Base-by-base conservation (phyloP, 164 flowering plant species). In the Tetrastigma voinierianum region DNA sequence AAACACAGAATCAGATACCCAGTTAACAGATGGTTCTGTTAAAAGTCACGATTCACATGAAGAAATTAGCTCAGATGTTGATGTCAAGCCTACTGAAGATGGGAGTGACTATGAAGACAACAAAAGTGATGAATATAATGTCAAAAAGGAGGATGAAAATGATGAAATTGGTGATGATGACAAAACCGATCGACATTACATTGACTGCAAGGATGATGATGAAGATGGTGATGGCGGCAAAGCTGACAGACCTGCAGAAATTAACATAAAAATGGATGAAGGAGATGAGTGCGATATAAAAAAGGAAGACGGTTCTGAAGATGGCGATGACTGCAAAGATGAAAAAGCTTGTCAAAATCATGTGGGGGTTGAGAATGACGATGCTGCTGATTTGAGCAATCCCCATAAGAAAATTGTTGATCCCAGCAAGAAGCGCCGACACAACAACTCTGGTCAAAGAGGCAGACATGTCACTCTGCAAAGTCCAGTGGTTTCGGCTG, bases 401-500 rank as follows among this genome's bases (percentile, higher is more conserved):
- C 70, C 72, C 20, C 76, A 68, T 17, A 59, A 72, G 56, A 75
- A 75, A 67, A 60, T 68, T 44, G 55, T 70, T 32, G 58, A 54
- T 53, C 23, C 10, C 44, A 56, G 20, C 17, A 14, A 64, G 2
- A 21, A 11, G 47, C 70, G 51, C 1, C 46, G n/a, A 62, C 11
- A 52, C 17, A 17, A 40, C 32, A 23, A 25, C 12, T 21, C 65
- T n/a, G 23, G 47, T 40, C 44, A 24, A 62, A 32, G 62, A 67
- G 25, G 66, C 55, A 16, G 52, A 65, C 69, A 20, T 68, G 10
- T 53, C 48, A 11, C 7, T 59, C 44, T 10, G 21, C 61, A 21
- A 77, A 70, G 60, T 67, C 58, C 53, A 32, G 21, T 9, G 83
- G 79, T 3, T 47, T 64, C 21, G 81, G 82, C 40, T 69, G 83